phyloP scores from a whole-genome alignment of 1,139 yeast species.

The Zygosaccharomyces sapae region DNA sequence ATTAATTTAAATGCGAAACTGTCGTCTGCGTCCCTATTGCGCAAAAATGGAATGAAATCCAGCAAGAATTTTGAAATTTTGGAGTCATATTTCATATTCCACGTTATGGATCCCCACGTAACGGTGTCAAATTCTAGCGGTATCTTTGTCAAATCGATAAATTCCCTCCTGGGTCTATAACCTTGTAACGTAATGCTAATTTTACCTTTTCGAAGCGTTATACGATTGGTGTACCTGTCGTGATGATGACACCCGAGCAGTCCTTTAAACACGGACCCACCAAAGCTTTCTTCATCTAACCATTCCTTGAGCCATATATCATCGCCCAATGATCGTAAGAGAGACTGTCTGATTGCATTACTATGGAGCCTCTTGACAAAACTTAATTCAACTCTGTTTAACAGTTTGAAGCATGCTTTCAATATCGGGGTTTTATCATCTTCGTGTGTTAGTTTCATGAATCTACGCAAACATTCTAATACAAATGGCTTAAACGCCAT shows the following conservation, averaged over 20 bases:
- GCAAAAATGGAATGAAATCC: slow-evolving; percentile 20
- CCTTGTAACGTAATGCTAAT: slow-evolving; percentile 21
- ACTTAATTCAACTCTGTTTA: slow-evolving; percentile 29
- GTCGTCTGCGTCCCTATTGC: slow-evolving; percentile 4
- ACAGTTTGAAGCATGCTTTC: slow-evolving; percentile 23
- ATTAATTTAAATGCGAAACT: slow-evolving; percentile 20
- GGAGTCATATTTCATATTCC: slow-evolving; percentile 19
- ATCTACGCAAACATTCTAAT: slow-evolving; percentile 47
- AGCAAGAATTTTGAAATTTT: slow-evolving; percentile 21
- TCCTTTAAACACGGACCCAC: slow-evolving; percentile 17
- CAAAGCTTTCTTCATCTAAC: slow-evolving; percentile 15
- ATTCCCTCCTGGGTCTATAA: slow-evolving; percentile 16
- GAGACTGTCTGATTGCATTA: slow-evolving; percentile 19
- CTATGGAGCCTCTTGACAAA: slow-evolving; percentile 19
- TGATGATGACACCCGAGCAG: slow-evolving; percentile 13
- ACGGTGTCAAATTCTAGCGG: slow-evolving; percentile 25
- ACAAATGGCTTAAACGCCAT: slow-evolving; percentile 39
- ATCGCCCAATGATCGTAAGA: slow-evolving; percentile 23
- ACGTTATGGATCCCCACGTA: slow-evolving; percentile 17
- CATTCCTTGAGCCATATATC: slow-evolving; percentile 14
- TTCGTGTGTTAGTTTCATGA: slow-evolving; percentile 34
- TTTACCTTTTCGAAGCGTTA: slow-evolving; percentile 19
- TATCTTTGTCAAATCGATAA: slow-evolving; percentile 16
- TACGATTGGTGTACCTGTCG: slow-evolving; percentile 24
- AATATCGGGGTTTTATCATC: slow-evolving; percentile 14